A percentile compares a stretch with the other conserved stretches of the same genome.
Conservation (phyloP, 164 flowering plant species). For the Taxillus chinensis region DNA sequence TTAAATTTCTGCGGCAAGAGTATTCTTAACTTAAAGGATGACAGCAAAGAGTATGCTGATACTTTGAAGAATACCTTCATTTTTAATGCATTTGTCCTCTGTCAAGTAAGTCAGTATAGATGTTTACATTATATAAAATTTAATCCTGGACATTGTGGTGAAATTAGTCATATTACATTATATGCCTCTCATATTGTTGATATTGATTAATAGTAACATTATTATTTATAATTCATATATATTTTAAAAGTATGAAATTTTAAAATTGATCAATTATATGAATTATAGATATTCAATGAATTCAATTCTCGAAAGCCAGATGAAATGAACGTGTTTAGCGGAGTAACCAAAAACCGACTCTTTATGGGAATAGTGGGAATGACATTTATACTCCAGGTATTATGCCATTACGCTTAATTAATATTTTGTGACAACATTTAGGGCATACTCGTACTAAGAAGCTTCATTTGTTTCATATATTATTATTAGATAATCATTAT, state of each 20-base stretch:
- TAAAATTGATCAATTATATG: background rate
- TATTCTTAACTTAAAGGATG: slow-evolving; percentile 30
- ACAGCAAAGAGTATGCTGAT: slow-evolving; percentile 19
- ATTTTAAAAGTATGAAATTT: too few relatives aligned
- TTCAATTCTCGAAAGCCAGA: slow-evolving; percentile 64
- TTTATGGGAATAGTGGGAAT: slow-evolving; percentile 46
- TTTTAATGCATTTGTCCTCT: slow-evolving; percentile 58
- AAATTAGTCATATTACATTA: too few relatives aligned
- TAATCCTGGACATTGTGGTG: too few relatives aligned
- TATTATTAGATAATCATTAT: slow-evolving; percentile 37
- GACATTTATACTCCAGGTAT: slow-evolving; percentile 56
- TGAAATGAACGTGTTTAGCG: slow-evolving; percentile 43
- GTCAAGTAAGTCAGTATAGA: slow-evolving; percentile 37
- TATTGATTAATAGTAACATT: too few relatives aligned
- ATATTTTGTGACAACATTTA: too few relatives aligned
- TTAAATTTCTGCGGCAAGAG: slow-evolving; percentile 36
- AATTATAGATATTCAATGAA: slow-evolving; percentile 55
- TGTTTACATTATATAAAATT: too few relatives aligned
- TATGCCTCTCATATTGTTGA: too few relatives aligned
- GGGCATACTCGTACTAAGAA: too few relatives aligned
- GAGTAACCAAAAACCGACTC: slow-evolving; percentile 44
- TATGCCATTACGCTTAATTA: background rate
- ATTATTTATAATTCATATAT: too few relatives aligned
- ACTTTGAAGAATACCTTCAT: slow-evolving; percentile 49
- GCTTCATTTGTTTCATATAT: too few relatives aligned